Conservation (phyloP, 257 asterid genomes). For the Echium plantagineum region DNA sequence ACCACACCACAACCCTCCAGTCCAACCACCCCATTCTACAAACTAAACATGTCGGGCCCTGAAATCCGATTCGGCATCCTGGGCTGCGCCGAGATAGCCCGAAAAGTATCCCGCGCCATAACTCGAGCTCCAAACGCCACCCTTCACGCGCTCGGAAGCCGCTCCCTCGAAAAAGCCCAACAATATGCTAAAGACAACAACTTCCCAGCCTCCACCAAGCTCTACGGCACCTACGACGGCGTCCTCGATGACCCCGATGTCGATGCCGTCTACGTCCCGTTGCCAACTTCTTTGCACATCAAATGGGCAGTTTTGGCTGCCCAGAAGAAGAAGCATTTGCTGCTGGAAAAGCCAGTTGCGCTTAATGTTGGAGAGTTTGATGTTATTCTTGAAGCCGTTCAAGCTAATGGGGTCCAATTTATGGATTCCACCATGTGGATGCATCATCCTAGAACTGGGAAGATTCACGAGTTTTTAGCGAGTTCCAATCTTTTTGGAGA, state of each 20-base stretch:
- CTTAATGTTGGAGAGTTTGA: slow-evolving; percentile 3
- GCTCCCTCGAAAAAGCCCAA: slow-evolving; percentile 4
- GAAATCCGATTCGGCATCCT: slow-evolving; percentile 4
- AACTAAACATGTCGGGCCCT: neutral
- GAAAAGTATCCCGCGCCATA: slow-evolving; percentile 5
- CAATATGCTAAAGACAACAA: slow-evolving; percentile 2
- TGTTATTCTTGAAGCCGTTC: neutral
- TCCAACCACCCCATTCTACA: no score
- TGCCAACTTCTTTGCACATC: slow-evolving; percentile 4
- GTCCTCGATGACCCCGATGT: slow-evolving; percentile 5
- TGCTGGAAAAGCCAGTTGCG: slow-evolving; percentile 6
- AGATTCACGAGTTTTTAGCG: neutral
- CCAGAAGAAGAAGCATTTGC: slow-evolving; percentile 8
- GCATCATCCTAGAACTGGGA: slow-evolving; percentile 8
- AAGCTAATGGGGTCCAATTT: slow-evolving; percentile 6
- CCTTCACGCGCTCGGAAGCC: slow-evolving; percentile 6
- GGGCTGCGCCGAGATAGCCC: slow-evolving; percentile 8
- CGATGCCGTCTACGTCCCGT: neutral
- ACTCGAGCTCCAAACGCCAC: slow-evolving; percentile 1
- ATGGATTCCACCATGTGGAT: slow-evolving; percentile 10
- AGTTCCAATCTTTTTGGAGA: neutral
- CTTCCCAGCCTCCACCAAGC: slow-evolving; percentile 1
- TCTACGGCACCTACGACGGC: slow-evolving; percentile 5
- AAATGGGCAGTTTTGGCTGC: slow-evolving; percentile 8
- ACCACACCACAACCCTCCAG: no score